These are phyloP conservation scores for Setomelanomma holmii DNA, from an alignment of 2,329 filamentous ascomycete species.

Conservation along the genomic window DNA sequence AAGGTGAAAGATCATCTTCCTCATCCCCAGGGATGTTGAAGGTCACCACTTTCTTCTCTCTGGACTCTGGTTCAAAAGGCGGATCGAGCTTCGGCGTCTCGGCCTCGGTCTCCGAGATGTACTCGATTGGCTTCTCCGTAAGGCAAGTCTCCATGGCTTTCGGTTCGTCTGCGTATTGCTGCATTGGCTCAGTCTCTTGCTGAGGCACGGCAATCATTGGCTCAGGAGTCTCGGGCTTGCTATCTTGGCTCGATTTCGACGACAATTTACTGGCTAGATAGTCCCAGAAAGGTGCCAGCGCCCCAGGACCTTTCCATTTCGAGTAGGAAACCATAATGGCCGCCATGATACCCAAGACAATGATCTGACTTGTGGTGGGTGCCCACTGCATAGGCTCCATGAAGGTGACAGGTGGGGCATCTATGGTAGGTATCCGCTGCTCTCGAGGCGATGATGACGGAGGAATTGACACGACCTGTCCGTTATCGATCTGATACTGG, in stretches of 20 bases:
- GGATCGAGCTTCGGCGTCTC: slow-evolving; percentile 10
- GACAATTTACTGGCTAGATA: slow-evolving; percentile 9
- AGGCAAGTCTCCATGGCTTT: slow-evolving; percentile 5
- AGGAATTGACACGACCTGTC: slow-evolving; percentile 27
- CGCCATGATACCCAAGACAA: slow-evolving; percentile 5
- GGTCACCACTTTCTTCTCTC: slow-evolving; percentile 44
- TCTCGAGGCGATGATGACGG: slow-evolving; percentile 25
- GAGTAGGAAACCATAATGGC: slow-evolving; percentile 13
- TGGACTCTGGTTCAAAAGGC: slow-evolving; percentile 21
- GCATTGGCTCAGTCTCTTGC: slow-evolving; percentile 3
- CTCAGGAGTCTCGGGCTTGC: slow-evolving; percentile 14
- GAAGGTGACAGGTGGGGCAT: slow-evolving; percentile 23
- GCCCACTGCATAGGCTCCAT: slow-evolving; percentile 16
- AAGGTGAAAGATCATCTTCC: slow-evolving; percentile 41
- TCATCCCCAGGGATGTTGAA: slow-evolving; percentile 42
- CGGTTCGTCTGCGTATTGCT: slow-evolving; percentile 6
- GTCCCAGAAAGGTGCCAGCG: slow-evolving; percentile 21
- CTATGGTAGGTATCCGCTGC: slow-evolving; percentile 28
- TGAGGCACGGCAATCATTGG: slow-evolving; percentile 12
- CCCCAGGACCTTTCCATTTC: slow-evolving; percentile 12
- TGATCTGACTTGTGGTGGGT: neutral
- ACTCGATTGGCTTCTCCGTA: slow-evolving; percentile 7
- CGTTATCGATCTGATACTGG: slow-evolving; percentile 24
- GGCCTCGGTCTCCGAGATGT: neutral
- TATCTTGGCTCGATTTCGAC: slow-evolving; percentile 15